Evolutionary conservation across 495 filamentous ascomycete species (phyloP), one percentile per base, ranked within the genome.

Genomic region (Friedmanniomyces endolithicus): DNA sequence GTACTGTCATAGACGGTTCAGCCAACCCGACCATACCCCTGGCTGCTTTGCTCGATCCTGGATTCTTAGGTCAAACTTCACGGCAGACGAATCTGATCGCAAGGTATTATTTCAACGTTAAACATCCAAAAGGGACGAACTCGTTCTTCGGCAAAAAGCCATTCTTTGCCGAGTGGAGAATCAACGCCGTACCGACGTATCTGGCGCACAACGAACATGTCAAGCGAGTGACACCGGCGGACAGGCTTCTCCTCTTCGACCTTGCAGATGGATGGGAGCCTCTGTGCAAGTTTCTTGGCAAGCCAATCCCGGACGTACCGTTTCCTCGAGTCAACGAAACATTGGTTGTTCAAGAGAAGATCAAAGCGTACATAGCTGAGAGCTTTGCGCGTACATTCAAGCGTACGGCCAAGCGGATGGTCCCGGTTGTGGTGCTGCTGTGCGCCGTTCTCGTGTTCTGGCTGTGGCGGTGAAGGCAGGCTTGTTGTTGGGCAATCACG

Each of bases 291-390:
- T 58, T 61, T 47, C 54, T 64, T 14, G 61, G 47, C 31, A 58
- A 58, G 48, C 57, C 57, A 8, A 47, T 64, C 33, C 61, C 61
- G 8, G 55, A 58, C 24, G 39, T 47, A 20, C 47, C 58, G 39
- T 64, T 61, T 47, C 61, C 61, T 25, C 31, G 37, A 14, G 46
- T 61, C 19, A 64, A 64, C 40, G 61, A 64, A 27, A 50, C 53
- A 11, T 35, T 14, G 53, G 53, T 14, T 37, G 29, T 60, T 8
- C 48, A 54, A 34, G 50, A 53, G 51, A 59, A 50, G 45, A 54
- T 59, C 22, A 16, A 52, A 9, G 7, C 50, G 45, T 56, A 56
- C 45, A 56, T 56, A 41, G 46, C 53, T 19, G 45, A 56, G 33
- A 56, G 53, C 23, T 56, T 17, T 29, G 40, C 43, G 53, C 44